Conservation (phyloP, 768 basidiomycete species). For the Mycena metata region DNA sequence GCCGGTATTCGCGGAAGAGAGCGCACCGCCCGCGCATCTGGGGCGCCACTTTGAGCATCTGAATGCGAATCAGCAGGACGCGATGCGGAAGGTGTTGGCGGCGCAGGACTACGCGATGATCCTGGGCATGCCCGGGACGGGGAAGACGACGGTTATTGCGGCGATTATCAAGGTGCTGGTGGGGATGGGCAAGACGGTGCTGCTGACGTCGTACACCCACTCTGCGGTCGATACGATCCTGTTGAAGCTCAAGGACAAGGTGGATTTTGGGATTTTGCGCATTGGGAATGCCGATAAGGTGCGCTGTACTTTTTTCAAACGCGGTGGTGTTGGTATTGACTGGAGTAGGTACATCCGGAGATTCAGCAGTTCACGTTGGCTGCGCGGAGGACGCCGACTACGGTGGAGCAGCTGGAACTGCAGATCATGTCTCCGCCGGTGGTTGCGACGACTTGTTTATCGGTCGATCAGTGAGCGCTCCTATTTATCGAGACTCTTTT, state of each 20-base stretch:
- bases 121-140: conserved; percentile 98
- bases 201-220: conserved; percentile 95
- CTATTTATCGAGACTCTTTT: neutral
- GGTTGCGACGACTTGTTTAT: conserved; percentile 95
- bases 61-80: conserved; percentile 79
- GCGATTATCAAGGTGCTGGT: conserved; percentile 88
- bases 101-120: conserved; percentile 94
- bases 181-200: conserved; percentile 84
- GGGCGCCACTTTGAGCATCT: conserved; percentile 56
- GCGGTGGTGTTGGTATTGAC: conserved; percentile 5
- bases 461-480: conserved; percentile 91
- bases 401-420: conserved; percentile 86
- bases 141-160: conserved; percentile 96
- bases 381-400: conserved; percentile 65
- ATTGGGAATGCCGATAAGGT: conserved; percentile 96
- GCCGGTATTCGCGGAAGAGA: conserved; percentile 69
- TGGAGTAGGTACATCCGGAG: conserved; percentile 82
- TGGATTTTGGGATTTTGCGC: conserved; percentile 81
- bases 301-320: conserved; percentile 26
- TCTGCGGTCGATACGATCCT: conserved; percentile 99
- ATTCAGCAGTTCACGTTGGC: conserved; percentile 79
- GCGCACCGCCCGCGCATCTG: conserved; percentile 40
- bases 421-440: conserved; percentile 91
- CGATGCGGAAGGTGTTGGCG: conserved; percentile 79
- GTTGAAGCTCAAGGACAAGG: conserved; percentile 76